These are phyloP conservation scores for Stephanodiscus minutulus DNA, from an alignment of 108 stramenopile genomes.

Conservation along the genomic window DNA sequence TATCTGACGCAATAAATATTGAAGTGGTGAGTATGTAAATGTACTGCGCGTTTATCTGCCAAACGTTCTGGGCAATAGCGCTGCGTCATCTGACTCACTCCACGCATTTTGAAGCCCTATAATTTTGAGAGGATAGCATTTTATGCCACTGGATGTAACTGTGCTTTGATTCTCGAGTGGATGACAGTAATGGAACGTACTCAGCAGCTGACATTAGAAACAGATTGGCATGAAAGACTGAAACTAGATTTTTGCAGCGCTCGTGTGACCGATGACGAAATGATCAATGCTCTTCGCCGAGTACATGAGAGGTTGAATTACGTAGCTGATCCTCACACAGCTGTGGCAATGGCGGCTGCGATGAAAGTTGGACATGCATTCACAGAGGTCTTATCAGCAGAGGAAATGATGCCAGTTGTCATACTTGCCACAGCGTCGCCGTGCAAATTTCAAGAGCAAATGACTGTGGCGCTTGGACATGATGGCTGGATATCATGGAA, in stretches of 20 bases:
- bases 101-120: constrained; percentile 60
- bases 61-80: neutral
- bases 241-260: constrained; percentile 71
- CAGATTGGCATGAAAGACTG: constrained; percentile 45
- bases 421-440: constrained; percentile 85
- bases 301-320: constrained; percentile 46
- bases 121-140: constrained; percentile 88
- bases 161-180: constrained; percentile 58
- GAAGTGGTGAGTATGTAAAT: constrained; percentile 58
- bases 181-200: constrained; percentile 64
- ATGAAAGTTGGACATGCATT: constrained; percentile 59
- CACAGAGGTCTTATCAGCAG: neutral
- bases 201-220: constrained; percentile 42
- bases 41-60: neutral
- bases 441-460: constrained; percentile 80
- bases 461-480: constrained; percentile 64
- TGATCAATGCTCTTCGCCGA: constrained; percentile 54
- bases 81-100: neutral
- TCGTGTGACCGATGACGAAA: constrained; percentile 80
- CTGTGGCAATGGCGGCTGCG: constrained; percentile 79
- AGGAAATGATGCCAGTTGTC: constrained; percentile 38
- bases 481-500: constrained; percentile 62
- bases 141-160: constrained; percentile 63
- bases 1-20: constrained; percentile 91
- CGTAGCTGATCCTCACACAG: constrained; percentile 85